Evolutionary conservation across 176 grass and related monocot species (phyloP), one percentile per base, ranked within the genome.

Genomic region (Hyparrhenia diplandra): DNA sequence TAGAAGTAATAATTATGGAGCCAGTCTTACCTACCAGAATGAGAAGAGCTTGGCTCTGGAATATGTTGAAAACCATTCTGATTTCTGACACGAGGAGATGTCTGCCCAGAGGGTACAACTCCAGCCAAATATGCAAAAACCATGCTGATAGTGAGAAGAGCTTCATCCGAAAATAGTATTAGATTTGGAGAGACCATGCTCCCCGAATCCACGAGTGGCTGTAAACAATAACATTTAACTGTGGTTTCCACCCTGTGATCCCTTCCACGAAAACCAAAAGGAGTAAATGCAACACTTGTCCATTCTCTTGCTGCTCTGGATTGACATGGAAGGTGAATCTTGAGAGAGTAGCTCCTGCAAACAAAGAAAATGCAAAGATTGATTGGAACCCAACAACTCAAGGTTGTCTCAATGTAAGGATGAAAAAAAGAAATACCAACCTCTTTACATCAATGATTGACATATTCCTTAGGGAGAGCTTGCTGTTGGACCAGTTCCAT

Each of bases 11-110:
- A 51, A 31, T 86, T 77, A 71, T 86, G 73, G 64, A 77, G 82
- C 52, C 79, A 88, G 30, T 91, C 95, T 98, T 98, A 98, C 95
- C 95, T 95, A 95, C 96, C 96, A 93, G 91, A 84, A 85, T 85
- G 72, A 78, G 82, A 82, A 37, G 83, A 71, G 45, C 46, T 84
- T 72, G 83, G 63, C 66, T 43, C 68, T 87, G 75, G 51, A 67
- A 61, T 29, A 58, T 69, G 32, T 69, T 87, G 77, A 13, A 49
- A 35, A 51, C 25, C 9, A 47, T 23, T 72, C 47, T 69, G 74
- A 57, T 76, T 86, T 85, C 37, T 66, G 68, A 58, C 45, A 32
- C 1, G 52, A 40, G 83, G 60, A 42, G 77, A 73, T 36, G 82
- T 39, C 18, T 74, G 52, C 12, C 64, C 41, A 86, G 86, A 81